Base-by-base conservation (phyloP, 2,329 filamentous ascomycete species). In the Talaromyces albobiverticillius region DNA sequence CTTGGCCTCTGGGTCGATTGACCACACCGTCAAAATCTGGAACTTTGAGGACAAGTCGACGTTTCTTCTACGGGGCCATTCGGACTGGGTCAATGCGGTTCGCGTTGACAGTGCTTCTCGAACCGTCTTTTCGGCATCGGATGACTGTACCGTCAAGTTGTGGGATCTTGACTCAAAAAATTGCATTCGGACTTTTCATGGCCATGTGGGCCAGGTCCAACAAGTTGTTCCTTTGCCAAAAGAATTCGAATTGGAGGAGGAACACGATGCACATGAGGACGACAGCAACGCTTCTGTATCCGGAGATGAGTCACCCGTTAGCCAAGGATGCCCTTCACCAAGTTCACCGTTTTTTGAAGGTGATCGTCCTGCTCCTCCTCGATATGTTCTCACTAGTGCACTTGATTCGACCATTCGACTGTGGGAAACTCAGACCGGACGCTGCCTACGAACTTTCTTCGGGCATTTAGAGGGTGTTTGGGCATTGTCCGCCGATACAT, bases 1-100 rank as follows among this genome's bases (percentile, higher is more conserved):
- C 46, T 80, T 97, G 16, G 93, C 90, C 0, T 95, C 91, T 1
- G 94, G 90, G 0, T 96, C 91, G 1, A 87, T 92, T 59, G 94
- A 99, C 71, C 86, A 85, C 68, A 93, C 87, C 1, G 87, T 97
- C 70, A 91, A 93, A 68, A 86, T 99, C 43, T 96, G 93, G 82
- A 93, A 96, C 70, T 94, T 95, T 64, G 83, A 88, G 63, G 89
- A 88, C 55, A 90, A 90, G 68, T 86, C 89, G 51, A 88, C 87
- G 0, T 95, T 88, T 62, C 81, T 84, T 49, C 79, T 99, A 11
- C 85, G 86, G 22, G 93, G 92, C 8, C 94, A 99, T 68, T 84
- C 80, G 0, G 92, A 97, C 69, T 97, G 93, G 89, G 92, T 99
- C 64, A 99, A 99, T 72, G 87, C 89, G n/a, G 93, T 97, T 29